Evolutionary conservation across 2,329 filamentous ascomycete species (phyloP).

Genomic region (Aspergillus sp.): DNA sequence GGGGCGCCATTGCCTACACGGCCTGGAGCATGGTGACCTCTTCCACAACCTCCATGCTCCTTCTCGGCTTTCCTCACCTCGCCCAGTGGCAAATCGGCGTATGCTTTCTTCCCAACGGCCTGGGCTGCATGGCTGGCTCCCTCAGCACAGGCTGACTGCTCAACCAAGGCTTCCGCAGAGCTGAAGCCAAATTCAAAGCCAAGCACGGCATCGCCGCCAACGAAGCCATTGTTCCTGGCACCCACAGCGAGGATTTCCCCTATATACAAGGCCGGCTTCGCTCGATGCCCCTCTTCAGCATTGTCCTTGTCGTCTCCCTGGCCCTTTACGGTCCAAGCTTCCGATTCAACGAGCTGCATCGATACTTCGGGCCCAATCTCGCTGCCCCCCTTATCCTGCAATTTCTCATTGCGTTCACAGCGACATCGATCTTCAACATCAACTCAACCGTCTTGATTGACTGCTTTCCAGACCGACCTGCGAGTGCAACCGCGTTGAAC

Average conservation of each 20-base stretch:
- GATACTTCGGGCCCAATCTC: constrained; percentile 23
- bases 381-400: constrained; percentile 39
- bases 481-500: constrained; percentile 38
- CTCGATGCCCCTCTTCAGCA: constrained; percentile 8
- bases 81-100: constrained; percentile 42
- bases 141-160: constrained; percentile 15
- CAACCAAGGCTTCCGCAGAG: constrained; percentile 9
- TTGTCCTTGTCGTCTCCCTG: constrained; percentile 11
- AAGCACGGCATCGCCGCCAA: not conserved
- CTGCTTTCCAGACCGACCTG: constrained; percentile 31
- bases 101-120: constrained; percentile 42
- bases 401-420: constrained; percentile 37
- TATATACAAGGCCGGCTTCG: constrained; percentile 6
- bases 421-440: constrained; percentile 36
- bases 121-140: constrained; percentile 26
- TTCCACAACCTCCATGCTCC: constrained; percentile 42
- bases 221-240: not conserved
- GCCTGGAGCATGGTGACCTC: constrained; percentile 53
- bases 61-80: constrained; percentile 33
- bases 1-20: constrained; percentile 47
- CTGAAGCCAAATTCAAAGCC: constrained; percentile 2
- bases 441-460: constrained; percentile 41
- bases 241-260: not conserved
- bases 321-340: constrained; percentile 37
- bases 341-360: constrained; percentile 12